Evolutionary conservation across 805 yeast genomes (phyloP), one percentile per base, ranked within the genome.

Genomic region (Myxozyma neotropica): DNA sequence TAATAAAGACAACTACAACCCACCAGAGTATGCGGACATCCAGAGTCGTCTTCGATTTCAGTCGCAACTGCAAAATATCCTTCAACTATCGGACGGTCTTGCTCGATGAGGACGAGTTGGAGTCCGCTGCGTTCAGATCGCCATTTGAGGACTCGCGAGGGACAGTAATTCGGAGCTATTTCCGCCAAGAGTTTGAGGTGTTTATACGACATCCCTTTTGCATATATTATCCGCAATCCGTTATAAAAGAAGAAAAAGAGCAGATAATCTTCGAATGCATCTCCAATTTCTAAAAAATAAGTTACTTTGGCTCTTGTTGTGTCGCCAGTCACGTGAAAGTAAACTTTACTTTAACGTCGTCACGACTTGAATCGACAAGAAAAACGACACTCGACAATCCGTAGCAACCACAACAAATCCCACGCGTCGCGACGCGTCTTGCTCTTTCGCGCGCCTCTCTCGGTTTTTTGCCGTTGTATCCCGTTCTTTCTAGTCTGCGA

Each of bases 11-110:
- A 2, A 15, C 19, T 27, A 26, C 17, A 7, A 38, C 63, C 4
- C 27, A 64, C 67, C 53, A 94, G 74, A 1, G 99, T 94, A 70
- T 94, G 99, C 0, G 99, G 99, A 64, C 89, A 83, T 6, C 99
- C 99, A 24, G 91, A 83, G 71, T 92, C 94, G 70, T 90, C 85
- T 23, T 80, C 77, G 53, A 89, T 89, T 72, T 94, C 98, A 0
- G 98, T 91, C 17, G 96, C 97, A 2, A 94, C 96, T 0, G 97
- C 95, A 73, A 94, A 90, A 70, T 87, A 88, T n/a, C 98, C 99
- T 69, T 86, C 85, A 2, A 94, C 79, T 33, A 90, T 80, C 1
- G 98, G 97, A 1, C 96, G 85, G 27, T 90, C 86, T 69, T 87
- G 88, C 69, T 85, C 80, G 39, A 94, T 78, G 63, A 89, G 81